Conservation (phyloP, 495 filamentous ascomycete species). For the Penicillium desertorum region DNA sequence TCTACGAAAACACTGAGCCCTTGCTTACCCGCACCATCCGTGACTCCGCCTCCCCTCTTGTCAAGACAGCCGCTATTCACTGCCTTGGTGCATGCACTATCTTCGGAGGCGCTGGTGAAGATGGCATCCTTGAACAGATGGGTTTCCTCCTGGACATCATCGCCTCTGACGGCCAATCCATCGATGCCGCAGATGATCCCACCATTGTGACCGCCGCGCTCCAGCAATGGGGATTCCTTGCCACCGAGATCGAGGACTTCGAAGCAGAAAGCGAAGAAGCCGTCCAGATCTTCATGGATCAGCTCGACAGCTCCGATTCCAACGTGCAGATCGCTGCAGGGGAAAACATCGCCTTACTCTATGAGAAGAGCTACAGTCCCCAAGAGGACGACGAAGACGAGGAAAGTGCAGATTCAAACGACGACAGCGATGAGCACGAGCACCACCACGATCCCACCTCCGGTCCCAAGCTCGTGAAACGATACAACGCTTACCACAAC, state of each 20-base stretch:
- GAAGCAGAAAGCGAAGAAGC: constrained; percentile 69
- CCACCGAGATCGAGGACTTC: constrained; percentile 79
- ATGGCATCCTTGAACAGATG: constrained; percentile 73
- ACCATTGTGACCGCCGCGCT: constrained; percentile 80
- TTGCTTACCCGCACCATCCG: constrained; percentile 67
- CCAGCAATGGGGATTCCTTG: constrained; percentile 85
- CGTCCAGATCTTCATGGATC: constrained; percentile 85
- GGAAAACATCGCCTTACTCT: constrained; percentile 85
- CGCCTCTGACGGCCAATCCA: constrained; percentile 74
- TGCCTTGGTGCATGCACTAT: constrained; percentile 70
- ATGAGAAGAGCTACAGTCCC: constrained; percentile 73
- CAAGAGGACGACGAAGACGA: constrained; percentile 63
- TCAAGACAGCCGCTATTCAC: constrained; percentile 76
- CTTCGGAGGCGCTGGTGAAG: constrained; percentile 74
- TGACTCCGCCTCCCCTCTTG: constrained; percentile 61
- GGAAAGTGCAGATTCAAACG: constrained; percentile 47
- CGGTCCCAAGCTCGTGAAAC: constrained; percentile 61
- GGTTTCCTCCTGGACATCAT: constrained; percentile 82
- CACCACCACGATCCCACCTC: constrained; percentile 37
- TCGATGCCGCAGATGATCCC: constrained; percentile 72
- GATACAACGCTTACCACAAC: constrained; percentile 57
- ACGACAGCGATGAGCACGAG: constrained; percentile 50
- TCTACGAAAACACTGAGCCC: constrained; percentile 63
- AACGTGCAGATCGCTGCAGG: constrained; percentile 83
- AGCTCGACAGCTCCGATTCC: constrained; percentile 74